Evolutionary conservation across 441 rosid species (phyloP).

Genomic region (Adansonia rubrostipa): DNA sequence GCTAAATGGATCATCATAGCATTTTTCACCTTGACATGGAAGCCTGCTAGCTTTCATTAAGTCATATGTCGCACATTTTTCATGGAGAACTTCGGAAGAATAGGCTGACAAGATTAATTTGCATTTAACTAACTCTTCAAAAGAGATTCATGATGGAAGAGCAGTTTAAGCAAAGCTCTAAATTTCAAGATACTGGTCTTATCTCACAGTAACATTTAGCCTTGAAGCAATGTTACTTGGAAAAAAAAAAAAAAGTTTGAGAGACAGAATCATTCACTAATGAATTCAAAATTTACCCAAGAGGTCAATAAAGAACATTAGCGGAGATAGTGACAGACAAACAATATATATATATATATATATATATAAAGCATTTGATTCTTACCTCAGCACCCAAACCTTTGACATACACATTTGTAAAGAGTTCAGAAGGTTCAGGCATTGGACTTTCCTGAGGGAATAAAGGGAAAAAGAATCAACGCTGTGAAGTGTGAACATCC

Average conservation of each 20-base stretch:
- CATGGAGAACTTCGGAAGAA: not conserved
- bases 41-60: not conserved
- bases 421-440: conserved; percentile 90
- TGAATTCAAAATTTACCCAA: not conserved
- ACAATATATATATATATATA: not conserved
- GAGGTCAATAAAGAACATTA: conserved; percentile 6
- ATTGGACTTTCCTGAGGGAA: conserved; percentile 82
- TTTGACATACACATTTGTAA: conserved; percentile 74
- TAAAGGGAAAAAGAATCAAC: conserved; percentile 17
- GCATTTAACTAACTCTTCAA: conserved; percentile 13
- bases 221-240: not conserved
- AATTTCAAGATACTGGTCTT: conserved; percentile 1
- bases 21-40: not conserved
- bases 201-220: not conserved
- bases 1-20: not conserved
- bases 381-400: conserved; percentile 83
- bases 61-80: not conserved
- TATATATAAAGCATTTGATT: not conserved
- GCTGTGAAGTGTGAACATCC: not conserved
- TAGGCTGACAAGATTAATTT: not conserved
- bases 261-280: not conserved
- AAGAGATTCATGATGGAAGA: not conserved
- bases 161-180: not conserved
- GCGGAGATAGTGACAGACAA: conserved; percentile 1
- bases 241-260: not conserved